phyloP scores from a whole-genome alignment of 768 basidiomycete genomes.

The Dioszegia aurantiaca region DNA sequence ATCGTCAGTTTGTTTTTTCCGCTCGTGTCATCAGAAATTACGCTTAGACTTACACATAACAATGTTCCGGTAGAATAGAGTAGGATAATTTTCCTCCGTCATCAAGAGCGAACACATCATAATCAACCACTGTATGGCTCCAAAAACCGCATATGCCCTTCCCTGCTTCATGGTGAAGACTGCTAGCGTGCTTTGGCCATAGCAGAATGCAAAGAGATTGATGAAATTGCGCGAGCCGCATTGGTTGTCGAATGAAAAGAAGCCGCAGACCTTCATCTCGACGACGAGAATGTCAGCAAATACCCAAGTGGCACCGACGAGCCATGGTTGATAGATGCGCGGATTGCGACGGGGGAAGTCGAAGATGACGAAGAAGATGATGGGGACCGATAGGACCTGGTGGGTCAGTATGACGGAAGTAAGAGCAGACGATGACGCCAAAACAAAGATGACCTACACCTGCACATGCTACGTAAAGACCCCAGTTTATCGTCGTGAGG shows the following conservation, averaged over 20 bases:
- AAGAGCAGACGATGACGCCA: background rate
- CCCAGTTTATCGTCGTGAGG: slow-evolving; percentile 21
- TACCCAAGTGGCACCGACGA: slow-evolving; percentile 44
- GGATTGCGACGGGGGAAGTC: slow-evolving; percentile 39
- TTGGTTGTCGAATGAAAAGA: slow-evolving; percentile 31
- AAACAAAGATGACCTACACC: slow-evolving; percentile 34
- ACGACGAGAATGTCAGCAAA: slow-evolving; percentile 36
- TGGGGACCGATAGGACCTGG: slow-evolving; percentile 44
- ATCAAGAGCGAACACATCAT: slow-evolving; percentile 45
- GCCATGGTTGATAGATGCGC: slow-evolving; percentile 40
- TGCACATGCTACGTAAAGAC: slow-evolving; percentile 33
- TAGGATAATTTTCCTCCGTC: slow-evolving; percentile 44
- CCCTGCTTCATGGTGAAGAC: slow-evolving; percentile 52
- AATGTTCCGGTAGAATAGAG: slow-evolving; percentile 54
- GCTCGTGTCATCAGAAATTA: background rate
- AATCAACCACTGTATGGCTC: slow-evolving; percentile 45
- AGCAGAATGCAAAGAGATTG: slow-evolving; percentile 37
- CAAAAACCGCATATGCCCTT: slow-evolving; percentile 42
- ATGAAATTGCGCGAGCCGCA: slow-evolving; percentile 52
- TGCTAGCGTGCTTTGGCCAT: slow-evolving; percentile 51
- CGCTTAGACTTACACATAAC: slow-evolving; percentile 37
- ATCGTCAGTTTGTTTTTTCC: slow-evolving; percentile 45
- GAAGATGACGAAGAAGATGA: slow-evolving; percentile 38
- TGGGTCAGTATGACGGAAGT: slow-evolving; percentile 1
- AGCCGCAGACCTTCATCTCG: slow-evolving; percentile 43